Percentiles rank a stretch among this genome's conserved stretches.
Evolutionary conservation across 2,329 filamentous ascomycete species (phyloP).

Genomic region (Golovinomyces cichoracearum): DNA sequence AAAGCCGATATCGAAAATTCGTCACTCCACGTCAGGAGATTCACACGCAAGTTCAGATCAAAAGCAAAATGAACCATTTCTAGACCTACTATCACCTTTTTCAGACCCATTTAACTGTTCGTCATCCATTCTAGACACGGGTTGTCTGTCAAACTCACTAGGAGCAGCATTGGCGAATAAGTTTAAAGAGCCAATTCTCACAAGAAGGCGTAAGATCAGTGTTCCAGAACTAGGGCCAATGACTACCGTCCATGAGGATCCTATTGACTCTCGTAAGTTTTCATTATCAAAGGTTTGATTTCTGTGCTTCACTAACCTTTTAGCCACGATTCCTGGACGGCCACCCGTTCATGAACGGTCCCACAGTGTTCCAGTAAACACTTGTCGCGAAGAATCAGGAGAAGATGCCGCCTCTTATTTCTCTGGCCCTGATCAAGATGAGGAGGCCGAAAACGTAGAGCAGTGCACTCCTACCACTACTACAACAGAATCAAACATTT

Average conservation of each 20-base stretch:
- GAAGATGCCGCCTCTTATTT: not conserved
- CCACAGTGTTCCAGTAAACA: constrained; percentile 28
- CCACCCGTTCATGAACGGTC: constrained; percentile 39
- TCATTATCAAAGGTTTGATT: not conserved
- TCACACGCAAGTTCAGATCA: constrained; percentile 16
- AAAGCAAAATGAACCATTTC: constrained; percentile 11
- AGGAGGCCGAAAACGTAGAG: not conserved
- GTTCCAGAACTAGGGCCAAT: constrained; percentile 39
- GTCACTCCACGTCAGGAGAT: constrained; percentile 26
- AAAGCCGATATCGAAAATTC: constrained; percentile 24
- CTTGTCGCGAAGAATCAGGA: not conserved
- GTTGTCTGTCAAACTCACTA: constrained; percentile 16
- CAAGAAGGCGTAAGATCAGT: constrained; percentile 34
- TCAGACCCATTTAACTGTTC: constrained; percentile 16
- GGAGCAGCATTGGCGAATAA: constrained; percentile 23
- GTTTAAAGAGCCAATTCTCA: constrained; percentile 30
- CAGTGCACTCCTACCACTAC: not conserved
- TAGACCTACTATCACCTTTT: constrained; percentile 22
- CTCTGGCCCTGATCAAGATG: not conserved
- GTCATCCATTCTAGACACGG: constrained; percentile 16
- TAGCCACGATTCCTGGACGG: constrained; percentile 41
- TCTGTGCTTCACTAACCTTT: constrained; percentile 1
- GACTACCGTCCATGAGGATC: constrained; percentile 39
- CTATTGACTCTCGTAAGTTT: constrained; percentile 44
- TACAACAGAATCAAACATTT: not conserved